phyloP scores from a whole-genome alignment of 2,329 filamentous ascomycete species.

The Diaporthe velutina region DNA sequence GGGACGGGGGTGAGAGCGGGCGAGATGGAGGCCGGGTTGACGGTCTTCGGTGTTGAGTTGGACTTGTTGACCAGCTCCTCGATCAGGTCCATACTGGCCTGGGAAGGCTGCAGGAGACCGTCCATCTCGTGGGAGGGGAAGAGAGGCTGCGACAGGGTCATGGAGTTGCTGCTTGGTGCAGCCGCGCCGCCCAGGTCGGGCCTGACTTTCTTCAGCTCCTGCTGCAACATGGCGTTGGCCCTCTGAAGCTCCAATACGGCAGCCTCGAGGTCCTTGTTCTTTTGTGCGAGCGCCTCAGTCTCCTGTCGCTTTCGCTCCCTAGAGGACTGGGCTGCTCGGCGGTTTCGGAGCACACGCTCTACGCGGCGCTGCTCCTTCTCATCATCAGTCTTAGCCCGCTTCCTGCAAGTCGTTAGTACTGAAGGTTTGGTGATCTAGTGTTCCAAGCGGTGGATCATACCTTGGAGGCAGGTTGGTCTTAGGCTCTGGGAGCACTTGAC shows the following conservation, averaged over 20 bases:
- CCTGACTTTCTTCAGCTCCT: slow-evolving; percentile 64
- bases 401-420: slow-evolving; percentile 65
- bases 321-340: slow-evolving; percentile 95
- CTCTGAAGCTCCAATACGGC: slow-evolving; percentile 72
- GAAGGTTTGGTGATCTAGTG: background rate
- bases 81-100: slow-evolving; percentile 48
- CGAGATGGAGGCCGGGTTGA: slow-evolving; percentile 73
- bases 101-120: slow-evolving; percentile 42
- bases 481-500: slow-evolving; percentile 93
- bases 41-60: slow-evolving; percentile 57
- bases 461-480: slow-evolving; percentile 96
- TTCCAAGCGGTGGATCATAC: slow-evolving; percentile 59
- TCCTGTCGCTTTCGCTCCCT: slow-evolving; percentile 90
- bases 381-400: slow-evolving; percentile 98
- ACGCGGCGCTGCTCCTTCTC: slow-evolving; percentile 99
- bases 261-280: slow-evolving; percentile 78
- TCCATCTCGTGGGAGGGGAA: slow-evolving; percentile 63
- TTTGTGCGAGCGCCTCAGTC: slow-evolving; percentile 85
- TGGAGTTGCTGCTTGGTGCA: slow-evolving; percentile 55
- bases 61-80: slow-evolving; percentile 58
- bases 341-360: slow-evolving; percentile 96
- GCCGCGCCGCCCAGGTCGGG: slow-evolving; percentile 57
- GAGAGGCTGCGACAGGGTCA: slow-evolving; percentile 71
- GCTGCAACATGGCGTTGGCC: slow-evolving; percentile 60
- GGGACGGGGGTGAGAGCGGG: slow-evolving; percentile 66